Evolutionary conservation across 768 basidiomycete genomes (phyloP).

Genomic region (Naganishia randhawae): DNA sequence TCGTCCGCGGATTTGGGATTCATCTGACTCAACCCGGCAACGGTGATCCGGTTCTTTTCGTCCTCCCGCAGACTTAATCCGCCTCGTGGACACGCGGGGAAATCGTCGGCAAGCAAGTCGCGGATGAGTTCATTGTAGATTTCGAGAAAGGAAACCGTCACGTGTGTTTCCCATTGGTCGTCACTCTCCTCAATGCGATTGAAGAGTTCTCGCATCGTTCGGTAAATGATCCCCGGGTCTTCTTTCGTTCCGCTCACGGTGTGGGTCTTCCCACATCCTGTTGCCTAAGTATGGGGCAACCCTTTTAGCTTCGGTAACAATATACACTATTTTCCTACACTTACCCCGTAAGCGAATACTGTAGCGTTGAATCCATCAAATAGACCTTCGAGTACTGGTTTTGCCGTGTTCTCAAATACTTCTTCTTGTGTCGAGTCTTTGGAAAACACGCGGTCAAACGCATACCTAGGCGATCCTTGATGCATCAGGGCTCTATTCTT

Average conservation of each 20-base stretch:
- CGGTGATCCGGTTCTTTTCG: conserved; percentile 72
- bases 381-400: conserved; percentile 70
- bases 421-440: conserved; percentile 75
- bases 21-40: conserved; percentile 77
- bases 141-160: conserved; percentile 91
- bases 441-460: conserved; percentile 91
- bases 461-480: conserved; percentile 56
- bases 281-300: conserved; percentile 62
- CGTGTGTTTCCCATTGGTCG: conserved; percentile 79
- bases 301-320: neutral
- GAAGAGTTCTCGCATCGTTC: conserved; percentile 96
- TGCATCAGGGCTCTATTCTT: neutral
- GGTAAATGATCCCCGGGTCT: conserved; percentile 90
- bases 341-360: conserved; percentile 95
- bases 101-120: conserved; percentile 74
- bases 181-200: conserved; percentile 80
- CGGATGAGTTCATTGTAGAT: conserved; percentile 99
- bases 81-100: conserved; percentile 65
- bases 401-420: conserved; percentile 79
- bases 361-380: conserved; percentile 95
- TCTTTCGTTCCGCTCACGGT: conserved; percentile 88
- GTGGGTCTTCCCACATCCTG: conserved; percentile 99
- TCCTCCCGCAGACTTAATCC: conserved; percentile 92
- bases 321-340: conserved; percentile 42
- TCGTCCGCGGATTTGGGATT: conserved; percentile 79